phyloP scores from a whole-genome alignment of 2,329 filamentous ascomycete genomes.

The Cladophialophora carrionii region DNA sequence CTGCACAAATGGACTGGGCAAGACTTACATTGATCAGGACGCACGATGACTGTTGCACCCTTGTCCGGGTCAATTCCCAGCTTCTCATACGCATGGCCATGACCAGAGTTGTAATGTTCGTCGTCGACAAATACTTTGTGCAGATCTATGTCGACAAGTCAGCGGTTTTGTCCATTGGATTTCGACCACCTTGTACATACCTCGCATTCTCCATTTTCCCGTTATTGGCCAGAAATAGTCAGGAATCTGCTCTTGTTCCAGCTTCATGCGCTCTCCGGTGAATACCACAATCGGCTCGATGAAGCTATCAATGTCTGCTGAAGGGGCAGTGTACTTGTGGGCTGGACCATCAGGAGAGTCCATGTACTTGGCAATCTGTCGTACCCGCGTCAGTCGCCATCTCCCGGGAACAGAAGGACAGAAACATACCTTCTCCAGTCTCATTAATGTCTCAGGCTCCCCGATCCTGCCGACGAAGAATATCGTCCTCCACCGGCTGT shows the following conservation, averaged over 20 bases:
- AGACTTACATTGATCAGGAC: constrained; percentile 64
- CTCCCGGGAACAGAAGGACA: neutral
- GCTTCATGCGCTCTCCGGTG: constrained; percentile 51
- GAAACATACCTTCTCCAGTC: constrained; percentile 46
- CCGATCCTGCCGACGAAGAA: constrained; percentile 54
- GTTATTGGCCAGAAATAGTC: constrained; percentile 60
- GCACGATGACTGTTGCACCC: constrained; percentile 58
- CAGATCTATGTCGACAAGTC: constrained; percentile 50
- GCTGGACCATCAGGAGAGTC: constrained; percentile 49
- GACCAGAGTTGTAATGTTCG: constrained; percentile 58
- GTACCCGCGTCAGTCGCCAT: neutral
- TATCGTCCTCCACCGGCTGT: constrained; percentile 58
- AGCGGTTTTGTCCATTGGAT: neutral
- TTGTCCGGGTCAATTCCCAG: constrained; percentile 56
- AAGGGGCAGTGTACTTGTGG: constrained; percentile 49
- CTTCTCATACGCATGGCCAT: constrained; percentile 61
- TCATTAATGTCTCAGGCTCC: constrained; percentile 37
- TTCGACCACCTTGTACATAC: constrained; percentile 43
- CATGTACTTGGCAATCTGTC: constrained; percentile 48
- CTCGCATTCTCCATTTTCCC: constrained; percentile 59
- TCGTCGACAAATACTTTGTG: constrained; percentile 64
- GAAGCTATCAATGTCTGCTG: constrained; percentile 56
- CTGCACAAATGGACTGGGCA: neutral
- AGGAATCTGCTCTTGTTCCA: constrained; percentile 60
- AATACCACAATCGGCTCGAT: constrained; percentile 63